Conservation (phyloP, 164 flowering plant genomes). For the Kingdonia uniflora region DNA sequence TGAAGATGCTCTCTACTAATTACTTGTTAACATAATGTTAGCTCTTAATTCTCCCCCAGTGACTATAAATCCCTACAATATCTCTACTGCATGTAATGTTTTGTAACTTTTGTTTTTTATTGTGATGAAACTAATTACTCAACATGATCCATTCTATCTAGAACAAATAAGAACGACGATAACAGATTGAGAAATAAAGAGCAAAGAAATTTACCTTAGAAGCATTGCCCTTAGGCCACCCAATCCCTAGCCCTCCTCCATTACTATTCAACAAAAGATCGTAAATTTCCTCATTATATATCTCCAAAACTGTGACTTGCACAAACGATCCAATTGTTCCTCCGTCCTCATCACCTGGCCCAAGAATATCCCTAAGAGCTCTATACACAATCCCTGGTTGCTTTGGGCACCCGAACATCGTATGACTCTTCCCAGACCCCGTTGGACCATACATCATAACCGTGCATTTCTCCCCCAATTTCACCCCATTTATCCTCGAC, state of each 20-base stretch:
- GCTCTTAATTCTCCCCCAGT: too few species aligned
- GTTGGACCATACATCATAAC: slow-evolving; percentile 99
- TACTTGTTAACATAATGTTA: too few species aligned
- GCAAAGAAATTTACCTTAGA: slow-evolving; percentile 95
- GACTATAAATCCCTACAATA: too few species aligned
- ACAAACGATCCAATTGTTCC: slow-evolving; percentile 47
- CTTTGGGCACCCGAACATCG: slow-evolving; percentile 87
- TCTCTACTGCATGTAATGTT: too few species aligned
- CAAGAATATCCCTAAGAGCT: slow-evolving; percentile 70
- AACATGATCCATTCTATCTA: too few species aligned
- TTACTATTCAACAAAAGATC: slow-evolving; percentile 61
- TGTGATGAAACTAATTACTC: too few species aligned
- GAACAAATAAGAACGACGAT: too few species aligned
- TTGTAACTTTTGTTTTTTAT: too few species aligned
- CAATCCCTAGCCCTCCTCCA: slow-evolving; percentile 62
- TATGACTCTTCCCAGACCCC: slow-evolving; percentile 93
- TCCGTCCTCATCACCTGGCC: slow-evolving; percentile 26
- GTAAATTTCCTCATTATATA: slow-evolving; percentile 92
- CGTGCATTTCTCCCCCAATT: slow-evolving; percentile 80
- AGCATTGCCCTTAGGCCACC: slow-evolving; percentile 71
- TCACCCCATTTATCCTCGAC: slow-evolving; percentile 72
- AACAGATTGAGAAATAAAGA: too few species aligned
- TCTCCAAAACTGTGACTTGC: slow-evolving; percentile 90
- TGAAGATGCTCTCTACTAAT: too few species aligned
- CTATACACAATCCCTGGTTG: slow-evolving; percentile 89